phyloP scores from a whole-genome alignment of 495 filamentous ascomycete species.

The Staphylotrichum longicolle region DNA sequence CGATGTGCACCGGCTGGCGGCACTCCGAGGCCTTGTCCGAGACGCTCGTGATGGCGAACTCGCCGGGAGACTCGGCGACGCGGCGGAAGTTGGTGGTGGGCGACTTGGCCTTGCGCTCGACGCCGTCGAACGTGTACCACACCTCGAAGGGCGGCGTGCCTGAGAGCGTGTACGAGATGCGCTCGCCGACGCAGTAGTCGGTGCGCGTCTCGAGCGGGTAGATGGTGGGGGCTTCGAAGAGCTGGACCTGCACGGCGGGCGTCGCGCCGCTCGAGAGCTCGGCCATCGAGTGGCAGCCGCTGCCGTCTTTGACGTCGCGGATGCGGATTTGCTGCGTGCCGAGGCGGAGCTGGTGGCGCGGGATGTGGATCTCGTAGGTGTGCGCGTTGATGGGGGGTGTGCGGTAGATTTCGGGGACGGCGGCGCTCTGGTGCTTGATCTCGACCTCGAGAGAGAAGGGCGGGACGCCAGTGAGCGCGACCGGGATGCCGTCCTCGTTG shows the following conservation, averaged over 20 bases:
- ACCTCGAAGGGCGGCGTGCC: conserved; percentile 89
- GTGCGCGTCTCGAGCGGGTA: conserved; percentile 75
- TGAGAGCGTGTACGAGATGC: conserved; percentile 83
- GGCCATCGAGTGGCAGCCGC: conserved; percentile 69
- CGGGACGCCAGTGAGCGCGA: conserved; percentile 75
- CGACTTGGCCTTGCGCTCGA: conserved; percentile 72
- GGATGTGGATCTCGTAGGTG: conserved; percentile 75
- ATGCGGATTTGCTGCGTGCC: conserved; percentile 84
- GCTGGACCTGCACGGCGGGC: conserved; percentile 76
- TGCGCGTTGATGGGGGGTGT: conserved; percentile 72
- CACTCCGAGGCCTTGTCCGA: conserved; percentile 81
- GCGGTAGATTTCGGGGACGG: conserved; percentile 73
- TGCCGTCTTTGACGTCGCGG: conserved; percentile 79
- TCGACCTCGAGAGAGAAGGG: conserved; percentile 88
- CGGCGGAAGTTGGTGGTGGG: conserved; percentile 78
- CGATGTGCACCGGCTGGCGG: conserved; percentile 70
- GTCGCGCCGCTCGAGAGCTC: conserved; percentile 50
- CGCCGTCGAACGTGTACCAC: conserved; percentile 82
- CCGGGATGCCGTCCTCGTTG: conserved; percentile 80
- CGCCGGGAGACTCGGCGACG: conserved; percentile 83
- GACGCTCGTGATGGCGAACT: conserved; percentile 81
- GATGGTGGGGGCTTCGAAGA: conserved; percentile 89
- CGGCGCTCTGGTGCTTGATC: conserved; percentile 82
- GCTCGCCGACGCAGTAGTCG: conserved; percentile 94
- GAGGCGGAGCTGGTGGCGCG: conserved; percentile 73